Percentiles rank a stretch among this genome's conserved stretches.
Conservation (phyloP, 805 yeast genomes). For the Wickerhamomyces canadensis region DNA sequence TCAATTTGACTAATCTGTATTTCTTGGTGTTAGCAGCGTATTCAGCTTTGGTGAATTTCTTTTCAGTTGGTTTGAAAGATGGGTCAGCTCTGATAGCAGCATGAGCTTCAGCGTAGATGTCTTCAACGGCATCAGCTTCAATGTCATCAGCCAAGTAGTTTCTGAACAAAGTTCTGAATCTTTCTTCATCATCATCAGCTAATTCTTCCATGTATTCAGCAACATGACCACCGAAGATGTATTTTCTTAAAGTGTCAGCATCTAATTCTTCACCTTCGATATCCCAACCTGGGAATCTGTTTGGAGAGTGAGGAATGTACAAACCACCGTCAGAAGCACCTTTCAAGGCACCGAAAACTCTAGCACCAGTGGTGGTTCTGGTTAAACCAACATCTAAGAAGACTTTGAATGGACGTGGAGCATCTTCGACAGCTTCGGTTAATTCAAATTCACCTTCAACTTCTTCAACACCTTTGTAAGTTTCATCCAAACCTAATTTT, state of each 20-base stretch:
- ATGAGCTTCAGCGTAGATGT: conserved; percentile 91
- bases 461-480: conserved; percentile 98
- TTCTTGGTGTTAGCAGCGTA: conserved; percentile 96
- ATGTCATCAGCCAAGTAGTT: conserved; percentile 94
- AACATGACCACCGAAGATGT: conserved; percentile 99
- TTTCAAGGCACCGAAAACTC: conserved; percentile 98
- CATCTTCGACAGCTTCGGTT: conserved; percentile 99
- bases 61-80: conserved; percentile 78
- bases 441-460: conserved; percentile 98
- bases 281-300: conserved; percentile 99
- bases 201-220: conserved; percentile 99
- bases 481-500: conserved; percentile 97
- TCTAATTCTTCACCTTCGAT: conserved; percentile 97
- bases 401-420: conserved; percentile 99
- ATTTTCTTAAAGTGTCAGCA: conserved; percentile 94
- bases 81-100: conserved; percentile 96
- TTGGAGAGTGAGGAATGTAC: conserved; percentile 98
- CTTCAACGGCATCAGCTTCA: conserved; percentile 96
- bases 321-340: conserved; percentile 99
- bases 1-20: conserved; percentile 82
- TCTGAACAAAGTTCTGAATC: conserved; percentile 93
- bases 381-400: conserved; percentile 98
- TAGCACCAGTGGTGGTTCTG: conserved; percentile 99
- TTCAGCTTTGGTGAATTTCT: conserved; percentile 95
- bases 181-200: conserved; percentile 99